Evolutionary conservation across 2,329 filamentous ascomycete species (phyloP).

Genomic region (Plenodomus tracheiphilus): DNA sequence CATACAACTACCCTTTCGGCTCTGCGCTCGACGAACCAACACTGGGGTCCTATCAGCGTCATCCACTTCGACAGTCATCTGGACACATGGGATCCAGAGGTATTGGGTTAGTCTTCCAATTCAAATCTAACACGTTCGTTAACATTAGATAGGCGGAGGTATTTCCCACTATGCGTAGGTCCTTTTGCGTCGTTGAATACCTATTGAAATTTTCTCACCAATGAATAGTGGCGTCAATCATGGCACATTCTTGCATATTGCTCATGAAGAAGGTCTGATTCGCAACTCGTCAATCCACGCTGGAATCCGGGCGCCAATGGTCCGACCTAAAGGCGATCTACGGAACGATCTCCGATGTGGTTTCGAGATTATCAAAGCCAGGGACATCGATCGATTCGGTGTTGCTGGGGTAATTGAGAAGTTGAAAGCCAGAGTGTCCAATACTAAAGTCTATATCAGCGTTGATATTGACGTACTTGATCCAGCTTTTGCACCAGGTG

Average conservation of each 20-base stretch:
- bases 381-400: conserved; percentile 57
- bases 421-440: conserved; percentile 55
- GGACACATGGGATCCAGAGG: conserved; percentile 62
- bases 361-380: conserved; percentile 60
- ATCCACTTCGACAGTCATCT: conserved; percentile 63
- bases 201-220: conserved; percentile 3
- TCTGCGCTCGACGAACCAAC: conserved; percentile 52
- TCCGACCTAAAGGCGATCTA: conserved; percentile 55
- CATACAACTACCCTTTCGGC: conserved; percentile 61
- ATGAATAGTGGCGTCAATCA: conserved; percentile 57
- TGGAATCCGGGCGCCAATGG: conserved; percentile 61
- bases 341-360: conserved; percentile 62
- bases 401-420: conserved; percentile 52
- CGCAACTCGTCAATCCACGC: conserved; percentile 63
- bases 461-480: conserved; percentile 63
- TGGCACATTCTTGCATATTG: conserved; percentile 65
- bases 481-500: conserved; percentile 59
- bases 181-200: conserved; percentile 2
- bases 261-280: conserved; percentile 64
- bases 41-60: conserved; percentile 60
- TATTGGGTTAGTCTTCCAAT: conserved; percentile 48
- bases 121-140: conserved; percentile 1
- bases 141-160: conserved; percentile 51
- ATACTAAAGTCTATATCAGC: conserved; percentile 59
- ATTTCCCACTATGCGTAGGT: conserved; percentile 64